Base-by-base conservation (phyloP, 352 stramenopile species). In the Phytophthora citricola region DNA sequence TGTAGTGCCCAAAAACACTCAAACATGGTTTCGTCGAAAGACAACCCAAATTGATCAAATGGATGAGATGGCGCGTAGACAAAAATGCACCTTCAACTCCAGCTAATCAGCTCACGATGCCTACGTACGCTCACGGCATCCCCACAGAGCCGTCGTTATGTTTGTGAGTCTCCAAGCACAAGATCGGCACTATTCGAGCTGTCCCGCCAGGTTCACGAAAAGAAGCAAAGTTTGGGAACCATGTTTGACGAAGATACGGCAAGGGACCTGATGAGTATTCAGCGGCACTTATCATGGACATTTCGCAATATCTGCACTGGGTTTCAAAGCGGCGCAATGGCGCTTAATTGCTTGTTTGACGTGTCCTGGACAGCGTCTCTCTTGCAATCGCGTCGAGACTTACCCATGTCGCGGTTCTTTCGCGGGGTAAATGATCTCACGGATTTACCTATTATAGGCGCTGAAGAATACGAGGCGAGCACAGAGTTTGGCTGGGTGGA, bases 401-500 rank as follows among this genome's bases (percentile, higher is more conserved):
- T 92, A 40, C 86, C 83, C 0, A 94, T 94, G 86, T 92, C 79
- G 8, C 66, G 63, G 22, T 82, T 89, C 10, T 92, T 94, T 61
- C 71, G 63, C 6, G 68, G 58, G 2, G 52, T 79, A 14, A 69
- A 72, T 34, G 86, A 94, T 53, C 47, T 94, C 34, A 89, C 75
- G 24, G 86, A 91, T 53, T 66, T 94, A 15, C 86, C 86, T 3
- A 76, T 94, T 3, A 57, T 90, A 11, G 86, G 83, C 8, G 86
- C 83, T 31, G 86, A 90, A 46, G 88, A 95, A 38, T 92, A 90
- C 60, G 86, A 95, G 40, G 67, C 79, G 20, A 87, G 56, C 39
- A 92, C 80, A 10, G 78, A 94, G 58, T 83, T 91, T 44, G 88
- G 88, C 0, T 95, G 88, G 88, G 76, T 91, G 26, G 88, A 95